Evolutionary conservation across 1,139 yeast species (phyloP), one percentile per base, ranked within the genome.

Genomic region (Nadsonia commutata): DNA sequence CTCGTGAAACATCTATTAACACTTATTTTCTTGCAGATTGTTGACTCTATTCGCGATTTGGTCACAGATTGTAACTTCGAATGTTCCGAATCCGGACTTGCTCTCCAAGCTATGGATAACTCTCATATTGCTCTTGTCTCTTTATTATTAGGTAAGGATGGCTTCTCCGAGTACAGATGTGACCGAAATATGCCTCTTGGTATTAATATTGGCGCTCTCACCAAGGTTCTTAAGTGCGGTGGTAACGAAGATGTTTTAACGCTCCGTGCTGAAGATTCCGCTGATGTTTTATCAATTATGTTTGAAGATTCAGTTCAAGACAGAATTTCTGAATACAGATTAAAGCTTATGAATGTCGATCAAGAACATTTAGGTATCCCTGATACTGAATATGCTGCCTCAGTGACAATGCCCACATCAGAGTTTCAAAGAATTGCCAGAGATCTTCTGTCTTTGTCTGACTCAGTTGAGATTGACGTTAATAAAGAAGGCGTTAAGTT

Each of bases 41-140:
- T 86, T 57, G 97, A 90, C 56, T 78, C 96, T 47, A 81, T 86
- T 61, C 83, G 85, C 62, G 98, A 90, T 59, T 79, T 94, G 60
- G 95, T 90, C 51, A 83, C 83, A 59, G 73, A 86, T 56, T 90
- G 96, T 69, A 90, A 90, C 72, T 85, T 90, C 71, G 94, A 88
- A 67, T 90, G 97, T 67, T 78, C 94, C 18, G 94, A 84, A 63
- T 77, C 80, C 51, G 99, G 99, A 51, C 80, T 90, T 56, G 82
- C 94, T 18, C 93, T 93, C 20, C 97, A 90, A 68, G 97, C 98
- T 19, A 94, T 90, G 55, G 99, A 90, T 65, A 94, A 86, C 59
- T 86, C 98, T 31, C 85, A 96, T 71, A 96, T 90, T 49, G 76
- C 90, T 52, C 72, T 90, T 53, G 95, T 90, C 39, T 82, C 95